Conservation (phyloP, 192 early-diverging fungal species). For the Coemansia sp. region DNA sequence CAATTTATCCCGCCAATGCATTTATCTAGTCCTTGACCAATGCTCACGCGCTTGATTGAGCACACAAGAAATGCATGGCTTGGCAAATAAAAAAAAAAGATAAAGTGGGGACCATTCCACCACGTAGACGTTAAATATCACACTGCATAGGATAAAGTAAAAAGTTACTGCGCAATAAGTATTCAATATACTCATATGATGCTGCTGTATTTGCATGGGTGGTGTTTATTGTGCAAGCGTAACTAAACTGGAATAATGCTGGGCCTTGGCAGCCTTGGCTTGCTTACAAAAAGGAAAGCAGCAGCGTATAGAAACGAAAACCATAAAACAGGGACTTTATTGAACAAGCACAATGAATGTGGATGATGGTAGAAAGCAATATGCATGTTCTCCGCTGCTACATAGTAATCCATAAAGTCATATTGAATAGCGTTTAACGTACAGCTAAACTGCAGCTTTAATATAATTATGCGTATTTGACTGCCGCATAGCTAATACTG, state of each 20-base stretch:
- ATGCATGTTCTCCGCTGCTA: background rate
- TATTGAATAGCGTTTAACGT: conserved; percentile 1
- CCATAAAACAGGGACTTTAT: conserved; percentile 4
- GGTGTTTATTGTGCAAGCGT: background rate
- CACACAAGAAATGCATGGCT: background rate
- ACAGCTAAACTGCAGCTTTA: conserved; percentile 7
- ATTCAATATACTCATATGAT: conserved; percentile 6
- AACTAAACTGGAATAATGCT: too few relatives aligned
- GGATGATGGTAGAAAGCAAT: conserved; percentile 1
- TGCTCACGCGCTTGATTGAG: conserved; percentile 11
- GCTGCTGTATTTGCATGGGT: background rate
- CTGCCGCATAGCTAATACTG: conserved; percentile 9
- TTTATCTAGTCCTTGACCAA: background rate
- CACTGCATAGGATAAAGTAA: background rate
- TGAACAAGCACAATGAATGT: conserved; percentile 6
- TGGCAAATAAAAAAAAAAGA: background rate
- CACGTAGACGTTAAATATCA: too few relatives aligned
- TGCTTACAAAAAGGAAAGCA: too few relatives aligned
- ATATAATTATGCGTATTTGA: conserved; percentile 11
- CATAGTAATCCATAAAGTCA: conserved; percentile 9
- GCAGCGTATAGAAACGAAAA: too few relatives aligned
- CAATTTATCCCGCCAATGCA: too few relatives aligned
- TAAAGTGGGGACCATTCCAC: too few relatives aligned
- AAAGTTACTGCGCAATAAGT: conserved; percentile 36
- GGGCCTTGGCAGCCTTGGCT: too few relatives aligned